phyloP scores from a whole-genome alignment of 176 grass and related monocot genomes.

The Leersia perrieri region DNA sequence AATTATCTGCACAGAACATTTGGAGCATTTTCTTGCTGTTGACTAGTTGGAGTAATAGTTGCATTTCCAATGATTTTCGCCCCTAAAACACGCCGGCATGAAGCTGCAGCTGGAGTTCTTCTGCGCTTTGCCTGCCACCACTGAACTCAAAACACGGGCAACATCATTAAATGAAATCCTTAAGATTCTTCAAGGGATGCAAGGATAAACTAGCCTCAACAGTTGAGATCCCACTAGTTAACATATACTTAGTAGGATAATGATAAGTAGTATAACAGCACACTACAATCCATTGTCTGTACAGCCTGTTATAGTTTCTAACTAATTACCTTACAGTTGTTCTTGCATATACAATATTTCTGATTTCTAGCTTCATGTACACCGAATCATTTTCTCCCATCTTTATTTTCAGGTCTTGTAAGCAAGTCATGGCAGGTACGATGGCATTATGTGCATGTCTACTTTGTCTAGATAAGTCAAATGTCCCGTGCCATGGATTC shows the following conservation, averaged over 20 bases:
- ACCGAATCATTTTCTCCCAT: background rate
- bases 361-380: background rate
- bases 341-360: background rate
- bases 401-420: slow-evolving; percentile 3
- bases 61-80: background rate
- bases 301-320: background rate
- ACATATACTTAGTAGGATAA: slow-evolving; percentile 26
- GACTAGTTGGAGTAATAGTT: background rate
- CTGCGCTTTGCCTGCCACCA: background rate
- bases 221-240: slow-evolving; percentile 5
- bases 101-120: background rate
- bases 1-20: background rate
- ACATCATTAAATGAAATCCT: background rate
- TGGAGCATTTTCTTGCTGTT: background rate
- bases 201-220: background rate
- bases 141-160: background rate
- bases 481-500: slow-evolving; percentile 21
- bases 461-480: slow-evolving; percentile 23
- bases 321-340: background rate
- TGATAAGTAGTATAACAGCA: background rate
- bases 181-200: background rate
- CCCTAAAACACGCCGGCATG: background rate
- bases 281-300: slow-evolving; percentile 8
- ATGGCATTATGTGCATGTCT: slow-evolving; percentile 19
- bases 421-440: slow-evolving; percentile 30